Percentiles rank a stretch among this genome's conserved stretches.
Conservation (phyloP, 2,329 filamentous ascomycete species). For the Fusarium sp. region DNA sequence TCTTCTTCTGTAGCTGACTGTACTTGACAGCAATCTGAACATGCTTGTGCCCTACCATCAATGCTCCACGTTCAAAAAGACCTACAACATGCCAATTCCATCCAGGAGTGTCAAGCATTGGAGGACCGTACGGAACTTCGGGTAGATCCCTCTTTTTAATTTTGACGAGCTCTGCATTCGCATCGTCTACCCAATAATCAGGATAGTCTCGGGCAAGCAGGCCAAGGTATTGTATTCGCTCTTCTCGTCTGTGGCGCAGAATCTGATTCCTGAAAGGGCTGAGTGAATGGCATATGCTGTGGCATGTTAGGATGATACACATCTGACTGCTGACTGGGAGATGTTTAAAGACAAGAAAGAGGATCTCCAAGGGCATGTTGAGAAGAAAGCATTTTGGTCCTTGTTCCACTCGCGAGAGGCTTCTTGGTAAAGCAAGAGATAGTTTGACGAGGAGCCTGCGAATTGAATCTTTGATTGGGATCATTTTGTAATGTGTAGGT, state of each 20-base stretch:
- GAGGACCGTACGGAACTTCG: not conserved
- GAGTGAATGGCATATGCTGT: not conserved
- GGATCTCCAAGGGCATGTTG: conserved; percentile 4
- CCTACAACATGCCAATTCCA: fast-evolving
- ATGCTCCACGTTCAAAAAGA: not conserved
- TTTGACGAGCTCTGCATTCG: not conserved
- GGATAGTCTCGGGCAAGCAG: not conserved
- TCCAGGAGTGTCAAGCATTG: fast-evolving
- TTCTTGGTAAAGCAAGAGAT: too few relatives aligned
- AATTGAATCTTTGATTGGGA: not conserved
- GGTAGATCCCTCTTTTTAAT: not conserved
- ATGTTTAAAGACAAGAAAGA: not conserved
- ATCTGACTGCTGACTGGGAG: conserved; percentile 1
- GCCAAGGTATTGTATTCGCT: not conserved
- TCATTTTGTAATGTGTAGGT: not conserved
- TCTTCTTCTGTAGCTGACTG: conserved; percentile 1
- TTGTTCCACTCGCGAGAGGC: not conserved
- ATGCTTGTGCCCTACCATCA: conserved; percentile 7
- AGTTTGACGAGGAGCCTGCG: fast-evolving
- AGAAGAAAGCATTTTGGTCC: not conserved
- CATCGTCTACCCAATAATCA: conserved; percentile 6
- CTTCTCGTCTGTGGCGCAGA: fast-evolving
- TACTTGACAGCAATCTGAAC: conserved; percentile 21
- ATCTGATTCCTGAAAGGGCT: too few relatives aligned
- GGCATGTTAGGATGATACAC: conserved; percentile 5